Base-by-base conservation (phyloP, 2,329 filamentous ascomycete species). In the Ophiosphaerella herpotricha region DNA sequence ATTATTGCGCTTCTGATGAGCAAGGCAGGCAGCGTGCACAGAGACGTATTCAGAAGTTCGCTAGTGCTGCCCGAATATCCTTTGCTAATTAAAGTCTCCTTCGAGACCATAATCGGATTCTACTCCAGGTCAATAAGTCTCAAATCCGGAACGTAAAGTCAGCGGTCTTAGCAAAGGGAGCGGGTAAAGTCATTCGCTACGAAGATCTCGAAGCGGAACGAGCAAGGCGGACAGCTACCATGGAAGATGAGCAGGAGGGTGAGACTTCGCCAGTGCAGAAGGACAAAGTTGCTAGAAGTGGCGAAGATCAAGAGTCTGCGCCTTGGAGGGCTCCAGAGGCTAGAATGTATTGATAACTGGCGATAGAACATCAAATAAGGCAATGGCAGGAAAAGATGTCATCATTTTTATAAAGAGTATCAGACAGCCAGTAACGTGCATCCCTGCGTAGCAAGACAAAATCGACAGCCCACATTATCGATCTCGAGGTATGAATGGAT, bases 151-250 rank as follows among this genome's bases (percentile, higher is more conserved):
- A 53, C 23, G 62, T 59, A 14, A 64, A 49, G 43, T 59, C 64
- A 39, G 9, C 47, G 14, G 48, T 68, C 21, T 40, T 67, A 18
- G 16, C 16, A 18, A 18, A 18, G 39, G 60, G 60, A 14, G 59
- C 43, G 45, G 59, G 52, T 24, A 66, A 52, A 37, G 60, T 68
- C 14, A 64, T 67, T 50, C 56, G 50, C 46, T 66, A 53, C 42
- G 52, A 64, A 37, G 58, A 64, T 29, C 56, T 67, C 9, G 36
- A 55, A 21, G 44, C 56, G 37, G 56, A 49, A 49, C 26, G 50
- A 48, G 50, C 39, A 29, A 55, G 54, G 45, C 61, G 59, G 44
- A 55, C 51, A 42, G 53, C 44, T 18, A 61, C 37, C 11, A 26
- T n/a, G 7, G 9, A 11, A 7, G 38, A 29, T 9, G 26, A 29